Base-by-base conservation (phyloP, 768 basidiomycete genomes). In the Clitopilus hobsonii region DNA sequence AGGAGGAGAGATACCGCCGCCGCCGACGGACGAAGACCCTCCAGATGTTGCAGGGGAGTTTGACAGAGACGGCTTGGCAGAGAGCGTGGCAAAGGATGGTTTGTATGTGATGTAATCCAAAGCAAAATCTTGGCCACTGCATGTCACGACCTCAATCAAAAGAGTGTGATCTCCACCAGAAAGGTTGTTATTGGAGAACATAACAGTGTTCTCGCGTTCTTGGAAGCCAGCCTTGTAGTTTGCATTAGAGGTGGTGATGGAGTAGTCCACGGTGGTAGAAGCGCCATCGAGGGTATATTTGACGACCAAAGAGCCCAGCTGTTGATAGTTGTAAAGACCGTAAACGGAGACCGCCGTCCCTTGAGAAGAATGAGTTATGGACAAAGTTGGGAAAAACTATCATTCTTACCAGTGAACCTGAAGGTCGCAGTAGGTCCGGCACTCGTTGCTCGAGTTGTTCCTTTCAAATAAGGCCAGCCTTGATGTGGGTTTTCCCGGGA, bases 71-170 rank as follows among this genome's bases (percentile, higher is more conserved):
- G 49, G 59, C 28, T 58, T 55, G 23, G 38, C 5, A 1, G 52
- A 22, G 8, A 60, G 52, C 0, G 56, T 56, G 6, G 45, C 45
- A 28, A 57, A 65, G 28, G 66, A 61, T 23, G 69, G 67, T 5
- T 52, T 57, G 38, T 64, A 68, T 16, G 63, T 54, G 41, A 70
- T 55, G 32, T 68, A 70, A 53, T 70, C 69, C 23, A 70, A 56
- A 3, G 54, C 51, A 26, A 66, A 64, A 0, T 61, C 60, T 38
- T 63, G 64, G 41, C 65, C 65, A 23, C 60, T 32, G 53, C 61
- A 64, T 6, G 56, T 58, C 1, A 57, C 60, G 26, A 68, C 30
- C 18, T 62, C 61, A 14, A 67, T 63, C 6, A 54, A 48, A 26
- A 70, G 58, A 0, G 63, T 67, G 29, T 68, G 67, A 41, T 64